Evolutionary conservation across 768 basidiomycete genomes (phyloP).

Genomic region (Leccinellum luteum): DNA sequence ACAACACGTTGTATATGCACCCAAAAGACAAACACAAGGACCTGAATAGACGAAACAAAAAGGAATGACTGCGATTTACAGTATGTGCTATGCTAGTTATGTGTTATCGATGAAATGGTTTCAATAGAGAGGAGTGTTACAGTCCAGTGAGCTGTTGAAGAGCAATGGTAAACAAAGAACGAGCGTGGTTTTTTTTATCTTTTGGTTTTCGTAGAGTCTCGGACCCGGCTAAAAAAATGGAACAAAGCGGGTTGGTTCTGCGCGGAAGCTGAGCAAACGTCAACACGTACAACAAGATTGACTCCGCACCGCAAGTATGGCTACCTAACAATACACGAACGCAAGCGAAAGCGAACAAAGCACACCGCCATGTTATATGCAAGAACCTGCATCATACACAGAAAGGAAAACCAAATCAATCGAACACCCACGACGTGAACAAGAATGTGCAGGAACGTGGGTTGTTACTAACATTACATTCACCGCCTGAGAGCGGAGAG

Average conservation of each 20-base stretch:
- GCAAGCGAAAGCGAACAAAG: conserved; percentile 34
- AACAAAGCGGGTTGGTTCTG: conserved; percentile 4
- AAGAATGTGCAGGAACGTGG: background rate
- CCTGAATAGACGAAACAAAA: conserved; percentile 18
- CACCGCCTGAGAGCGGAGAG: conserved; percentile 73
- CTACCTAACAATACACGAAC: conserved; percentile 56
- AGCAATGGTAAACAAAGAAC: conserved; percentile 16
- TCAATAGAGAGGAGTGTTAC: conserved; percentile 24
- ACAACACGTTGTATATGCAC: conserved; percentile 22
- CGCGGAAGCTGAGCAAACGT: conserved; percentile 21
- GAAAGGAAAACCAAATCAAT: conserved; percentile 10
- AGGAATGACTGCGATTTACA: conserved; percentile 30
- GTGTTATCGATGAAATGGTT: conserved; percentile 16
- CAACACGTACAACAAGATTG: conserved; percentile 21
- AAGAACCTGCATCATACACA: conserved; percentile 32
- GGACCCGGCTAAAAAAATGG: conserved; percentile 17
- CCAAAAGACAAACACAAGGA: conserved; percentile 19
- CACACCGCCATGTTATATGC: conserved; percentile 23
- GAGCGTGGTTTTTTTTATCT: conserved; percentile 25
- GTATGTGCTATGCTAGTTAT: conserved; percentile 25
- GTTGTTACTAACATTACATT: conserved; percentile 30
- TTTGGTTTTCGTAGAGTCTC: conserved; percentile 25
- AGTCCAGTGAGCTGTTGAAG: conserved; percentile 24
- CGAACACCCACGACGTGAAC: background rate
- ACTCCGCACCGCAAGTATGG: conserved; percentile 42